phyloP scores from a whole-genome alignment of 2,329 filamentous ascomycete genomes.

The Trematosphaeria pertusa region DNA sequence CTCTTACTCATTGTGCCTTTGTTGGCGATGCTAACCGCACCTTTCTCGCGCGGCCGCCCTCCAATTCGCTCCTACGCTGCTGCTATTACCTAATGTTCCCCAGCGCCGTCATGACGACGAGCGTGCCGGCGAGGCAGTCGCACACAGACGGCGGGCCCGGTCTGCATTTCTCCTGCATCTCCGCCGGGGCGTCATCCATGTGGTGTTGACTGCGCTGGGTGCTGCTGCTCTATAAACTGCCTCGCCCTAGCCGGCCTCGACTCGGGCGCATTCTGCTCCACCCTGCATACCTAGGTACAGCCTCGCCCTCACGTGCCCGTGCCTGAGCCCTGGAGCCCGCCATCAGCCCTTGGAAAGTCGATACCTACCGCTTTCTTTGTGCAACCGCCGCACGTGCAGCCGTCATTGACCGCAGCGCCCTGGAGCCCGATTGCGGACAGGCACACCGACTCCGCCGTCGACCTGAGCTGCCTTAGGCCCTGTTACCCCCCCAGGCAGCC shows the following conservation, averaged over 20 bases:
- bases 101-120: constrained; percentile 35
- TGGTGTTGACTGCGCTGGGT: background rate
- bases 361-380: constrained; percentile 2
- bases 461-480: background rate
- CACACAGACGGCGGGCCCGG: constrained; percentile 29
- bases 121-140: constrained; percentile 32
- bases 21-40: constrained; percentile 37
- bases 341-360: too few species aligned
- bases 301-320: constrained; percentile 31
- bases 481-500: constrained; percentile 18
- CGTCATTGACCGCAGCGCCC: background rate
- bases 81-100: constrained; percentile 48
- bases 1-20: constrained; percentile 27
- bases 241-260: background rate
- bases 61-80: constrained; percentile 36
- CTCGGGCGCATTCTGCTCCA: constrained; percentile 2
- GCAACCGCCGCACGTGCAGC: constrained; percentile 11
- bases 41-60: constrained; percentile 5
- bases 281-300: constrained; percentile 37
- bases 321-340: too few species aligned
- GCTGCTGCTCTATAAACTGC: constrained; percentile 11
- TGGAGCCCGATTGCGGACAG: constrained; percentile 6
- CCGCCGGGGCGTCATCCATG: constrained; percentile 28
- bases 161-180: constrained; percentile 44
- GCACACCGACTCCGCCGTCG: constrained; percentile 7